These are phyloP conservation scores for Hymenoscyphus fraxineus DNA, from an alignment of 2,329 filamentous ascomycete genomes.

Conservation along the genomic window DNA sequence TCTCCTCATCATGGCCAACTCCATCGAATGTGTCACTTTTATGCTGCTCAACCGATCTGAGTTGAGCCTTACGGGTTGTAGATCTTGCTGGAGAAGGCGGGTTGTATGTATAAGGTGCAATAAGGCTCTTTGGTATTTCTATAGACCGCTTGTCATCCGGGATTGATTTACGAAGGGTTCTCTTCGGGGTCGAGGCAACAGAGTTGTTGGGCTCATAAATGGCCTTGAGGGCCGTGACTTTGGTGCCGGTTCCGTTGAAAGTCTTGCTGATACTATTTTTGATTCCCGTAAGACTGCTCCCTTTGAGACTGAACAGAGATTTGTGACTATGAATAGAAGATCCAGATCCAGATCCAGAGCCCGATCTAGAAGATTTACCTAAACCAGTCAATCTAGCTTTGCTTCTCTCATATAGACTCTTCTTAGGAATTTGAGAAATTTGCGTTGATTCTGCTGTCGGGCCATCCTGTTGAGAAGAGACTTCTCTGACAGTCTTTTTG, in stretches of 20 bases:
- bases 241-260: slow-evolving; percentile 17
- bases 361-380: neutral
- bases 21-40: no score
- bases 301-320: neutral
- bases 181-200: slow-evolving; percentile 13
- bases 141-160: neutral
- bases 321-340: neutral
- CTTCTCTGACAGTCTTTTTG: neutral
- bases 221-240: slow-evolving; percentile 30
- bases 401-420: neutral
- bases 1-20: no score
- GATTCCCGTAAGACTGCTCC: neutral
- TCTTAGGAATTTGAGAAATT: neutral
- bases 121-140: slow-evolving; percentile 17
- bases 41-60: neutral
- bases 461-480: neutral
- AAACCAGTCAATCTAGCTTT: neutral
- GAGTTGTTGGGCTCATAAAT: slow-evolving; percentile 26
- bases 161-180: slow-evolving; percentile 15
- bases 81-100: slow-evolving; percentile 19
- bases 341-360: neutral
- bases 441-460: neutral
- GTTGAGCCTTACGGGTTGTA: slow-evolving; percentile 24
- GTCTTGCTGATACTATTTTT: neutral
- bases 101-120: slow-evolving; percentile 32